These are phyloP conservation scores for Canariomyces notabilis DNA, from an alignment of 2,329 filamentous ascomycete genomes.

Conservation along the genomic window DNA sequence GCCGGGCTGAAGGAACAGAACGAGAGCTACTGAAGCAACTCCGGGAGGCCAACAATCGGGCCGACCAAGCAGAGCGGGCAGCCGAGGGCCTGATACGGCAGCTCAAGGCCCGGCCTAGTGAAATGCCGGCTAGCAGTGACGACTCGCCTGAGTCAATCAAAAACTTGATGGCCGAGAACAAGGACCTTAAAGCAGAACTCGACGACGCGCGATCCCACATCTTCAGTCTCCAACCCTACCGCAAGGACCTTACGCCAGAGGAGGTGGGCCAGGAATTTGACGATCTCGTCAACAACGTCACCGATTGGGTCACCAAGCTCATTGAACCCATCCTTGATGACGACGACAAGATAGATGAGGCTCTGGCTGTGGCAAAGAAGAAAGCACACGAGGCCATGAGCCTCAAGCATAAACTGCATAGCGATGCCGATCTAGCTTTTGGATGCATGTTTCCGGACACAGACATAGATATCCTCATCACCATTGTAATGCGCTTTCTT, in stretches of 20 bases:
- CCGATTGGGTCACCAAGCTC: constrained; percentile 35
- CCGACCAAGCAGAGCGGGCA: constrained; percentile 25
- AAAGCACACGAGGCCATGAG: constrained; percentile 25
- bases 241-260: constrained; percentile 33
- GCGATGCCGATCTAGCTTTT: constrained; percentile 31
- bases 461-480: constrained; percentile 34
- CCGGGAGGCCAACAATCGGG: constrained; percentile 12
- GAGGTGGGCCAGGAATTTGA: constrained; percentile 36
- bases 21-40: constrained; percentile 13
- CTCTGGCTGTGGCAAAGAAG: constrained; percentile 23
- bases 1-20: constrained; percentile 24
- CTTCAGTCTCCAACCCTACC: constrained; percentile 38
- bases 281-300: constrained; percentile 30
- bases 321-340: constrained; percentile 31
- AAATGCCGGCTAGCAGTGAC: constrained; percentile 24
- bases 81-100: constrained; percentile 23
- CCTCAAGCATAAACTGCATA: constrained; percentile 27
- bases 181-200: constrained; percentile 28
- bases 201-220: constrained; percentile 36
- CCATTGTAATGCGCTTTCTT: constrained; percentile 33
- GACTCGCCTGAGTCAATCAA: constrained; percentile 20
- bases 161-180: constrained; percentile 28
- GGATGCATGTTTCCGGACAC: constrained; percentile 33
- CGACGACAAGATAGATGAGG: constrained; percentile 22
- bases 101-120: constrained; percentile 23